Conservation (phyloP, 768 basidiomycete genomes). For the Lactarius sanguifluus region DNA sequence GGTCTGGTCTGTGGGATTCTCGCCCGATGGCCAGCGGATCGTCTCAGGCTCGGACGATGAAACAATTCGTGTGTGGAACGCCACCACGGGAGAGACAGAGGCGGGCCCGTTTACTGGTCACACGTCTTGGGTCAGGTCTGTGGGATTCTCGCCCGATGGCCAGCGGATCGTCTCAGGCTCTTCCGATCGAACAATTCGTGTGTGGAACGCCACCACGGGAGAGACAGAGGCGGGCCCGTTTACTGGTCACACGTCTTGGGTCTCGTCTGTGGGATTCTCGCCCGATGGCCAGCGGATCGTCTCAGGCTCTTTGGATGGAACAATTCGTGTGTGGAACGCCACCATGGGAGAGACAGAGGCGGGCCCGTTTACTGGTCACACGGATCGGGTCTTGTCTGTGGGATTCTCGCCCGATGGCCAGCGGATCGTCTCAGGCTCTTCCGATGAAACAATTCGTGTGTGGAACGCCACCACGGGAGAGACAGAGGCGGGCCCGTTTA, state of each 20-base stretch:
- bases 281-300: slow-evolving; percentile 5
- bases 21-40: background rate
- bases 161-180: slow-evolving; percentile 16
- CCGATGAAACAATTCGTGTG: background rate
- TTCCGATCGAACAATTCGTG: background rate
- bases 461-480: background rate
- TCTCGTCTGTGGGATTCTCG: background rate
- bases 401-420: no score
- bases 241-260: background rate
- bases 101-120: background rate
- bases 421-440: no score
- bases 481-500: background rate
- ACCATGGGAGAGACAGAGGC: no score
- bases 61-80: background rate
- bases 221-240: background rate
- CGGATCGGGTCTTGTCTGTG: no score
- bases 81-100: background rate
- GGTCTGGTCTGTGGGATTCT: background rate
- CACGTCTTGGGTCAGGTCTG: background rate
- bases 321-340: no score
- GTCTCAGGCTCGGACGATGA: background rate
- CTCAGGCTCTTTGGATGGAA: background rate
- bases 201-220: background rate
- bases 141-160: background rate
- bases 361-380: no score